These are phyloP conservation scores for Syzygium malaccense DNA, from an alignment of 441 rosid species.

Conservation along the genomic window DNA sequence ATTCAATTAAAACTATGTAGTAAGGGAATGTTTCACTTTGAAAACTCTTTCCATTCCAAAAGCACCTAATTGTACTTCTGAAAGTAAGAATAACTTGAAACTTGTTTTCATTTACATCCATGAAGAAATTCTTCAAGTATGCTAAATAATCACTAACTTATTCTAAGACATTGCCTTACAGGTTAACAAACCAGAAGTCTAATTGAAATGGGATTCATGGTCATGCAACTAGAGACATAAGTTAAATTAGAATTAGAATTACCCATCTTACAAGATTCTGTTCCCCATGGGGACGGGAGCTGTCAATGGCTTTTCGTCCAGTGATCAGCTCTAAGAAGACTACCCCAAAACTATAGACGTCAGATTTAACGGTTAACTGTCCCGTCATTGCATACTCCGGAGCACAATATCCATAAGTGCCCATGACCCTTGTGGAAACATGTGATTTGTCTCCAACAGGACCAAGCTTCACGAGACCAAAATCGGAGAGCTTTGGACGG, in stretches of 20 bases:
- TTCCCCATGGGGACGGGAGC: constrained; percentile 6
- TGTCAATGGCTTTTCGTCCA: constrained; percentile 10
- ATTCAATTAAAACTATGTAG: neutral
- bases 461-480: constrained; percentile 11
- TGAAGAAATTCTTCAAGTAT: neutral
- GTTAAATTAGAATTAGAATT: neutral
- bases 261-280: constrained; percentile 14
- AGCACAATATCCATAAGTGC: constrained; percentile 14
- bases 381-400: constrained; percentile 17
- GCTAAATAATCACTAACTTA: neutral
- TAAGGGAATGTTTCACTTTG: neutral
- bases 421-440: constrained; percentile 15
- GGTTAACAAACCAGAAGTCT: neutral
- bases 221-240: neutral
- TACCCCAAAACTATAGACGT: constrained; percentile 11
- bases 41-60: neutral
- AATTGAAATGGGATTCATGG: neutral
- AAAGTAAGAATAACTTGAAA: neutral
- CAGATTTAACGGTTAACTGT: constrained; percentile 11
- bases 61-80: neutral
- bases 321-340: constrained; percentile 11
- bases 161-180: neutral
- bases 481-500: constrained; percentile 10
- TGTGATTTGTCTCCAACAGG: constrained; percentile 14
- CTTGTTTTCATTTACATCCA: too few relatives aligned